Evolutionary conservation across 768 basidiomycete genomes (phyloP), one percentile per base, ranked within the genome.

Genomic region (Agaricus blazei): DNA sequence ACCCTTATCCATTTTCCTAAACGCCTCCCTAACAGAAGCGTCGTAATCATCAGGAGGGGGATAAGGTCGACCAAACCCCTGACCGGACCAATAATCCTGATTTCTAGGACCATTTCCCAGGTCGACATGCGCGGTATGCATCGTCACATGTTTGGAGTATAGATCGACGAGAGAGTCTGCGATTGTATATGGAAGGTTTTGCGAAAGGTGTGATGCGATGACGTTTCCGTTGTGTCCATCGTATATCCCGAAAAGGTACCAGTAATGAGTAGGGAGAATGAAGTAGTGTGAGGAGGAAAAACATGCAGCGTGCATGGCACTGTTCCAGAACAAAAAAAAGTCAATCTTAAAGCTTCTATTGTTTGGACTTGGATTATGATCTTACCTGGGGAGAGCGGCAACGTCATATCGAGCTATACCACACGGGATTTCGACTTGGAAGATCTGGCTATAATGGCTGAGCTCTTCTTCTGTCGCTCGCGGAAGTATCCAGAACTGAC

Each of bases 1-100:
- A n/a, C 68, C 64, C 46, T 77, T 65, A 58, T 80, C 80, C 14
- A 79, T 56, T 4, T 58, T 54, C 7, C 64, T 48, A 62, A 79
- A 80, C 0, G 71, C 70, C 8, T 64, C 57, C 41, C 68, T 71
- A 53, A 80, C 65, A 11, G 69, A 63, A 2, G 58, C 56, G 48
- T 75, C 71, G 37, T 77, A 66, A 11, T 69, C 69, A 9, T 66
- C 62, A 2, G 61, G 50, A 1, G 65, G 54, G 9, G 70, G 70
- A 15, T 49, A 58, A 19, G 68, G 63, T 46, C 62, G 41, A 14
- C 54, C 54, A 5, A 34, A 26, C 8, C 31, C 34, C 14, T 29
- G 43, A n/a, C 37, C 47, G 7, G 34, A 52, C 52, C 44, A 59
- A 15, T 43, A 54, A 28, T 41, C 57, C 23, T 23, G 19, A 19